phyloP scores from a whole-genome alignment of 257 asterid genomes.

The Cinchona pubescens region DNA sequence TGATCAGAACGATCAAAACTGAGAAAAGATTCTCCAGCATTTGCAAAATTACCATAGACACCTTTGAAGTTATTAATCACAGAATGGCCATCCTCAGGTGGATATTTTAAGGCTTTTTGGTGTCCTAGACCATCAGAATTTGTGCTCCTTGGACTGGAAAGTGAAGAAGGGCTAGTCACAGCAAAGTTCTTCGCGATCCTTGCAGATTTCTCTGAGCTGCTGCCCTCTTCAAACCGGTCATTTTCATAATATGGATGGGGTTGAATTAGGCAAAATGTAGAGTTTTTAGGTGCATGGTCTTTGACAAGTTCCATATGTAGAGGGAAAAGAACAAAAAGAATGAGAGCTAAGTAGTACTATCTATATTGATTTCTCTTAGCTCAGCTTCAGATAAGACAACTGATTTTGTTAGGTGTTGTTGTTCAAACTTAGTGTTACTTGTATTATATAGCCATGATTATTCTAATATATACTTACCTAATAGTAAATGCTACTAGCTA shows the following conservation, averaged over 20 bases:
- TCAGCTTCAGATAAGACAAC: not conserved
- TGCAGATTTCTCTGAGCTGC: slow-evolving; percentile 41
- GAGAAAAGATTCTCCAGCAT: slow-evolving; percentile 50
- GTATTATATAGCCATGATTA: slow-evolving; percentile 23
- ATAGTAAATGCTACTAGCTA: too few relatives aligned
- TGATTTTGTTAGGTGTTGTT: slow-evolving; percentile 18
- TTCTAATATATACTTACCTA: slow-evolving; percentile 3
- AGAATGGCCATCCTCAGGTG: slow-evolving; percentile 51
- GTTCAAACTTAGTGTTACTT: slow-evolving; percentile 23
- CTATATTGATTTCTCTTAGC: too few relatives aligned
- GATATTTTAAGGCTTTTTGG: slow-evolving; percentile 26
- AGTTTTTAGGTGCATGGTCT: slow-evolving; percentile 36
- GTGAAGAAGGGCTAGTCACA: slow-evolving; percentile 52
- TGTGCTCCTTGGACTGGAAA: slow-evolving; percentile 78
- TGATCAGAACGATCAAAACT: slow-evolving; percentile 53
- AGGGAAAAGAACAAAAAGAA: slow-evolving; percentile 3
- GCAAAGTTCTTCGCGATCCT: slow-evolving; percentile 36
- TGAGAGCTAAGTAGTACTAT: not conserved
- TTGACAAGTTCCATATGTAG: slow-evolving; percentile 52
- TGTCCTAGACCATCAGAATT: slow-evolving; percentile 57
- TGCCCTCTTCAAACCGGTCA: slow-evolving; percentile 38
- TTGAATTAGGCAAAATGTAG: slow-evolving; percentile 53
- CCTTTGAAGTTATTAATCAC: slow-evolving; percentile 50
- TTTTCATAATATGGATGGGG: slow-evolving; percentile 53
- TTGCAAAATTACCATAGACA: slow-evolving; percentile 36